Evolutionary conservation across 2,329 filamentous ascomycete species (phyloP).

Genomic region (Trichoderma endophyticum): DNA sequence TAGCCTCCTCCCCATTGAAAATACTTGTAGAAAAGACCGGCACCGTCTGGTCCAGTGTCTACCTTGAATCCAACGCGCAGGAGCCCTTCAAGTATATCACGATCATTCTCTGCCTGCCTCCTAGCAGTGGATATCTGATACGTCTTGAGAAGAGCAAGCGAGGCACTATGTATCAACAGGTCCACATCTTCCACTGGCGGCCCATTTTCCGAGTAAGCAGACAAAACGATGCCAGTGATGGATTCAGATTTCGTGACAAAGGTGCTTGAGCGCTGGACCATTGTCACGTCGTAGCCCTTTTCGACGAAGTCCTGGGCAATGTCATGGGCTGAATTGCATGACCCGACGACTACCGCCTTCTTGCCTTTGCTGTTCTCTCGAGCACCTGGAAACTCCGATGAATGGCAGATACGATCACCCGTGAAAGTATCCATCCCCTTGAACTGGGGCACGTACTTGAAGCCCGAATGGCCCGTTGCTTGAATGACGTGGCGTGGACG

Average conservation of each 20-base stretch:
- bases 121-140: conserved; percentile 46
- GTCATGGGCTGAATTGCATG: conserved; percentile 67
- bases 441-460: conserved; percentile 58
- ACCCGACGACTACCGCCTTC: conserved; percentile 63
- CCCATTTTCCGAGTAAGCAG: conserved; percentile 47
- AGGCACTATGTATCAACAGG: conserved; percentile 54
- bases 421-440: conserved; percentile 56
- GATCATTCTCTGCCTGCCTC: conserved; percentile 36
- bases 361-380: conserved; percentile 46
- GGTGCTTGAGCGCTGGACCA: conserved; percentile 66
- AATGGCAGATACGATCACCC: conserved; percentile 60
- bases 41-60: conserved; percentile 54
- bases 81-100: conserved; percentile 42
- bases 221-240: conserved; percentile 51
- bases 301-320: conserved; percentile 67
- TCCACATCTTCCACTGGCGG: conserved; percentile 67
- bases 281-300: conserved; percentile 64
- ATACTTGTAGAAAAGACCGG: conserved; percentile 61
- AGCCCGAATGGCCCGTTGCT: conserved; percentile 65
- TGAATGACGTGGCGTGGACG: conserved; percentile 63
- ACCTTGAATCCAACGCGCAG: conserved; percentile 58
- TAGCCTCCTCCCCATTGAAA: conserved; percentile 65
- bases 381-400: conserved; percentile 57
- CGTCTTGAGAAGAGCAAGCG: conserved; percentile 58
- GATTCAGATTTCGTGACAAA: conserved; percentile 58